Evolutionary conservation across 2,329 filamentous ascomycete species (phyloP).

Genomic region (Aspergillus pseudotamarii): DNA sequence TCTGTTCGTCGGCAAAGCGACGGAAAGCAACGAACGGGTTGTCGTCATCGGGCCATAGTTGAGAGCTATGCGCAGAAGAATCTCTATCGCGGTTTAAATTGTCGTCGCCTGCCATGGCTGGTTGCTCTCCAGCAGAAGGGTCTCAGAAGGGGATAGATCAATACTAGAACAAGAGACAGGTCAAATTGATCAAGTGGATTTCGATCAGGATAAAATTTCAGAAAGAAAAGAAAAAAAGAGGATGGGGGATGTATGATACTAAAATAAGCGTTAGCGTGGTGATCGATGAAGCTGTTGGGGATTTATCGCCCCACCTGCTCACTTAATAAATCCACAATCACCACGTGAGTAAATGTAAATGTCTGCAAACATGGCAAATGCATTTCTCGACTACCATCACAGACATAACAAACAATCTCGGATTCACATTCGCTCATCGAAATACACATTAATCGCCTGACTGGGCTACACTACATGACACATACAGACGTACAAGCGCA

Average conservation of each 20-base stretch:
- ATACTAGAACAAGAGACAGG: not conserved
- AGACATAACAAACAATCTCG: no score
- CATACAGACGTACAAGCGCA: not conserved
- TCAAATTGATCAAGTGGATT: not conserved
- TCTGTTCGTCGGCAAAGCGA: constrained; percentile 61
- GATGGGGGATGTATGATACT: constrained; percentile 5
- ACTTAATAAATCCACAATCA: constrained; percentile 32
- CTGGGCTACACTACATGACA: not conserved
- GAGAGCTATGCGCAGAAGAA: constrained; percentile 19
- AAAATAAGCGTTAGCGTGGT: constrained; percentile 11
- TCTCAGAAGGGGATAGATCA: no score
- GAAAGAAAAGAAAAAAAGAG: constrained; percentile 6
- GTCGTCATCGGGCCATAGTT: constrained; percentile 36
- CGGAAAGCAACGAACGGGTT: constrained; percentile 65
- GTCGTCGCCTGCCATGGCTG: constrained; percentile 29
- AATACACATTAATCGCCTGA: not conserved
- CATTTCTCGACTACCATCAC: not conserved
- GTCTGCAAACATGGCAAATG: constrained; percentile 6
- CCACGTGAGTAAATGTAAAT: no score
- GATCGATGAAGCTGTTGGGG: constrained; percentile 37
- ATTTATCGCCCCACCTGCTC: constrained; percentile 27
- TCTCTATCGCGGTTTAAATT: constrained; percentile 11
- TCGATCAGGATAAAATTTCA: not conserved
- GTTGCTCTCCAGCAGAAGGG: not conserved
- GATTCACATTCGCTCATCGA: not conserved